Conservation (phyloP, 2,329 filamentous ascomycete species). For the Dactylellina leptospora region DNA sequence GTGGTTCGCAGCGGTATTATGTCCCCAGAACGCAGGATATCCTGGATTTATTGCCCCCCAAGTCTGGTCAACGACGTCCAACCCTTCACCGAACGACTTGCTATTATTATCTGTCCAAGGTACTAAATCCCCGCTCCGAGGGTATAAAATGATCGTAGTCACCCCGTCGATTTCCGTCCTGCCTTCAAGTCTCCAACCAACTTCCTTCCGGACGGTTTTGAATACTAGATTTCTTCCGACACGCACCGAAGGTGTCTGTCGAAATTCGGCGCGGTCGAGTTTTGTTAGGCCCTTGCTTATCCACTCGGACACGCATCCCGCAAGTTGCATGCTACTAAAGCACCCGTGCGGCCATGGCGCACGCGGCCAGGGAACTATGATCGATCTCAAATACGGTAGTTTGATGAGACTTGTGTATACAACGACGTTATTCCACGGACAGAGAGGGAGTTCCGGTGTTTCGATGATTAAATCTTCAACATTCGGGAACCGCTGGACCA, state of each 20-base stretch:
- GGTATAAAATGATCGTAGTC: not conserved
- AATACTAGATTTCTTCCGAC: not conserved
- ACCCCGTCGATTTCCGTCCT: not conserved
- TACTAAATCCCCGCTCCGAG: not conserved
- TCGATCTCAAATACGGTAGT: not conserved
- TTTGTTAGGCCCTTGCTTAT: not conserved
- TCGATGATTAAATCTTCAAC: slow-evolving; percentile 5
- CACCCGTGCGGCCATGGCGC: not conserved
- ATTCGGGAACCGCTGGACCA: not conserved
- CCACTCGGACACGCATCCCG: not conserved
- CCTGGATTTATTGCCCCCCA: not conserved
- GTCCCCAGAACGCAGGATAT: not conserved
- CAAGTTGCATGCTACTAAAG: not conserved
- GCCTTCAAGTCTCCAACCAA: not conserved
- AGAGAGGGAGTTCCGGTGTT: not conserved
- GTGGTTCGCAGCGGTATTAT: not conserved
- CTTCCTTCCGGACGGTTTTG: not conserved
- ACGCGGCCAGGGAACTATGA: slow-evolving; percentile 5
- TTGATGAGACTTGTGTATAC: not conserved
- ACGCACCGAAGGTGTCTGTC: not conserved
- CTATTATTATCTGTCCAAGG: not conserved
- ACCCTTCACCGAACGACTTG: too few species aligned
- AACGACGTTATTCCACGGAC: too few species aligned
- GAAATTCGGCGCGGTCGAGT: not conserved
- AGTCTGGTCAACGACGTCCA: not conserved